Base-by-base conservation (phyloP, 148 eudicot genomes). In the Dysphania ambrosioides region DNA sequence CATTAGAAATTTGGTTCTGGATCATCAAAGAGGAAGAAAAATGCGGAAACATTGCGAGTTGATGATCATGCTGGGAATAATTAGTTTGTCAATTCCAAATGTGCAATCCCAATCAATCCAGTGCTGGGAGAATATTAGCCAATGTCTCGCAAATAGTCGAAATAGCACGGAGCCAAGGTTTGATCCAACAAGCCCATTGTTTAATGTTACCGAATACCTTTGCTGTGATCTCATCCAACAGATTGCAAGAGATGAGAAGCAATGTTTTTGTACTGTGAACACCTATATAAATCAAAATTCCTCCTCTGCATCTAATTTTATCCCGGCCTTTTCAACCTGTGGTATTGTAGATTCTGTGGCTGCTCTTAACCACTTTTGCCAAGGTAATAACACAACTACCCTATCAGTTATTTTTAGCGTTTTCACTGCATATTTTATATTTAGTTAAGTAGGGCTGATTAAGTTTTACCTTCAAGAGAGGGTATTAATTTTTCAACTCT, bases 161-260 rank as follows among this genome's bases (percentile, higher is more conserved):
- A 70, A 30, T 7, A 34, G 53, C 6, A 7, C 65, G 16, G 59
- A 69, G n/a, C 74, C 79, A 19, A 34, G 59, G 19, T 70, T 29
- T 56, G 53, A 77, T 11, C 47, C 68, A 6, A 10, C 60, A 19
- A 77, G 79, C 60, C 68, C 74, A 0, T 77, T 68, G 18, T 77
- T 77, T 55, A 69, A 77, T 24, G 13, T 41, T 9, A 69, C 74
- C 5, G 74, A 77, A 53, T 69, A 31, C 19, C 8, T 77, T 31
- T 77, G 79, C 24, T 77, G 79, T 41, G 32, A 67, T 29, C 68
- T 77, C 2, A 47, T 70, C 16, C 66, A n/a, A 15, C 24, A 77
- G 47, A 44, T 67, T 0, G 79, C 74, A 19, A 34, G 13, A 31
- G 70, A 8, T 42, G 74, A 77, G 40, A 77, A 69, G 61, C 32